Conservation (phyloP, 1,139 yeast species). For the Debaryomycetaceae sp. region DNA sequence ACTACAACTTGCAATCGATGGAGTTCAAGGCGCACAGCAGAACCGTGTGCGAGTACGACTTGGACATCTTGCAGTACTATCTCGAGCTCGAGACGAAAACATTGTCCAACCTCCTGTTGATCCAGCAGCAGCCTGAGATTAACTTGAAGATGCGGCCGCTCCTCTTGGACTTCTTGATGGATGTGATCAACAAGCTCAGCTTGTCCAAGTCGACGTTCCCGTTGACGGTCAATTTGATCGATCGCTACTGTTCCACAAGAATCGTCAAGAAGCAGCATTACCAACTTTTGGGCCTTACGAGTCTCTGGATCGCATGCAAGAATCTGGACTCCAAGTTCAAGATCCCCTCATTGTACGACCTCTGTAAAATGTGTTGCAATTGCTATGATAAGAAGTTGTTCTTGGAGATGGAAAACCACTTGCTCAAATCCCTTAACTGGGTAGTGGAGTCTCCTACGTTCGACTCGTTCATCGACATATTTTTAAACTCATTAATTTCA, state of each 20-base stretch:
- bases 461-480: conserved; percentile 59
- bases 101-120: conserved; percentile 35
- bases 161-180: conserved; percentile 52
- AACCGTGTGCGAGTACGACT: conserved; percentile 31
- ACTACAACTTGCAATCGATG: conserved; percentile 33
- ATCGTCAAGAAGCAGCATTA: conserved; percentile 55
- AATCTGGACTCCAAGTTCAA: conserved; percentile 66
- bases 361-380: conserved; percentile 60
- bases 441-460: conserved; percentile 54
- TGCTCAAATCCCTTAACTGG: conserved; percentile 59
- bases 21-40: conserved; percentile 38
- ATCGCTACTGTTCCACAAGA: conserved; percentile 48
- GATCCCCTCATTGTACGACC: conserved; percentile 56
- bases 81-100: conserved; percentile 31
- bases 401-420: conserved; percentile 65
- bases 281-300: conserved; percentile 66
- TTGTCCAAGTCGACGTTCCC: conserved; percentile 53
- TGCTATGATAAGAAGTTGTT: conserved; percentile 58
- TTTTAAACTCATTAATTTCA: conserved; percentile 27
- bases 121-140: conserved; percentile 52
- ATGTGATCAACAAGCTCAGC: conserved; percentile 46
- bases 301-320: conserved; percentile 74
- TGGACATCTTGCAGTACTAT: conserved; percentile 39
- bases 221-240: conserved; percentile 50
- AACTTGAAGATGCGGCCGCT: conserved; percentile 48